Conservation (phyloP, 441 rosid species). For the Omphalea diandra region DNA sequence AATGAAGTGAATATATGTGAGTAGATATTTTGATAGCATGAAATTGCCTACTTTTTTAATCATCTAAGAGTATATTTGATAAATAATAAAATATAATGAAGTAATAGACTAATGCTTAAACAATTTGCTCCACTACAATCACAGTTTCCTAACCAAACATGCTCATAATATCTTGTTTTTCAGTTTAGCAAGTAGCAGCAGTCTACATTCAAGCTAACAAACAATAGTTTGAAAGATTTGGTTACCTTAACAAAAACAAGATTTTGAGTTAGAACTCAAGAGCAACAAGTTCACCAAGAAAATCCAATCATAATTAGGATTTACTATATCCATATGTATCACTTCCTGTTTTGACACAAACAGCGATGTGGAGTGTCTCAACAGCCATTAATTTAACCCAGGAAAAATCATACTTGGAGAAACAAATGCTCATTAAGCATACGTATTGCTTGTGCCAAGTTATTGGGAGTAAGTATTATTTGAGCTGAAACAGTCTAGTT, state of each 20-base stretch:
- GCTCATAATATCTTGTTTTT: too few relatives aligned
- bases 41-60: too few relatives aligned
- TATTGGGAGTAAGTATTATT: not conserved
- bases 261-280: not conserved
- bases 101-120: too few relatives aligned
- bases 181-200: too few relatives aligned
- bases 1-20: too few relatives aligned
- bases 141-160: too few relatives aligned
- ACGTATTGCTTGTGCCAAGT: constrained; percentile 10
- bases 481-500: constrained; percentile 1
- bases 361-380: not conserved
- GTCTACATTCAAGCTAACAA: not conserved
- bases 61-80: too few relatives aligned
- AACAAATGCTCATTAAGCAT: not conserved
- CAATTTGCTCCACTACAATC: too few relatives aligned
- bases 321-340: not conserved
- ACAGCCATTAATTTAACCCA: not conserved
- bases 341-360: not conserved
- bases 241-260: not conserved
- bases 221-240: not conserved
- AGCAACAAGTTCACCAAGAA: not conserved
- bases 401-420: not conserved
- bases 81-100: too few relatives aligned
- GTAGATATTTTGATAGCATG: too few relatives aligned
- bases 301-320: not conserved